These are phyloP conservation scores for Friedmanniomyces endolithicus DNA, from an alignment of 495 filamentous ascomycete genomes.

Conservation along the genomic window DNA sequence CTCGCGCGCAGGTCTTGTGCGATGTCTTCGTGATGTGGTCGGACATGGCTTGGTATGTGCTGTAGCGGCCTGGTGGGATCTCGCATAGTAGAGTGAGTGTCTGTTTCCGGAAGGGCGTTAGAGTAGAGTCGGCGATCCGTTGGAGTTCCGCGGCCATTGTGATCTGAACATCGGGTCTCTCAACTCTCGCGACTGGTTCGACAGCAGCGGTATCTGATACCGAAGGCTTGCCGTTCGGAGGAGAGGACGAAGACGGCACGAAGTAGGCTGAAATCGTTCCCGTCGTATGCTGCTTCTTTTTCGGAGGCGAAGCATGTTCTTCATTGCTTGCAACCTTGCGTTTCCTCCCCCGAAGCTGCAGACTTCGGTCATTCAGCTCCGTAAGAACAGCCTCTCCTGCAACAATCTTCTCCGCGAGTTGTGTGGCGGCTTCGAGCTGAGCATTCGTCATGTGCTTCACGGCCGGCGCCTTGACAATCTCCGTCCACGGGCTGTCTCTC, in stretches of 20 bases:
- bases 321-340: conserved; percentile 2
- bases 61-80: conserved; percentile 57
- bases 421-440: conserved; percentile 23
- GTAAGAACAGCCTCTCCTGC: conserved; percentile 21
- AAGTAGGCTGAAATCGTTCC: conserved; percentile 16
- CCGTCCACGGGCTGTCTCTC: conserved; percentile 19
- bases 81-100: conserved; percentile 46
- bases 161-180: not conserved
- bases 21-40: conserved; percentile 37
- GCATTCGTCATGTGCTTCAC: conserved; percentile 25
- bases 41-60: conserved; percentile 61
- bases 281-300: not conserved
- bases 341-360: conserved; percentile 23
- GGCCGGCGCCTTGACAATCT: conserved; percentile 19
- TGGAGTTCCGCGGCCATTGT: not conserved
- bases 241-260: conserved; percentile 3
- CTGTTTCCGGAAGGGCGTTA: conserved; percentile 20
- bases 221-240: not conserved
- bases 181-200: not conserved
- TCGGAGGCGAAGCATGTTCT: not conserved
- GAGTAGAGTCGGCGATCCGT: conserved; percentile 8
- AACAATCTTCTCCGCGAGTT: conserved; percentile 24
- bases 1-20: conserved; percentile 52
- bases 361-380: conserved; percentile 23
- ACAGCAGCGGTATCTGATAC: not conserved